A percentile compares a stretch with the other conserved stretches of the same genome.
phyloP scores from a whole-genome alignment of 1,284 basidiomycete species.

The Moniliophthora roreri region DNA sequence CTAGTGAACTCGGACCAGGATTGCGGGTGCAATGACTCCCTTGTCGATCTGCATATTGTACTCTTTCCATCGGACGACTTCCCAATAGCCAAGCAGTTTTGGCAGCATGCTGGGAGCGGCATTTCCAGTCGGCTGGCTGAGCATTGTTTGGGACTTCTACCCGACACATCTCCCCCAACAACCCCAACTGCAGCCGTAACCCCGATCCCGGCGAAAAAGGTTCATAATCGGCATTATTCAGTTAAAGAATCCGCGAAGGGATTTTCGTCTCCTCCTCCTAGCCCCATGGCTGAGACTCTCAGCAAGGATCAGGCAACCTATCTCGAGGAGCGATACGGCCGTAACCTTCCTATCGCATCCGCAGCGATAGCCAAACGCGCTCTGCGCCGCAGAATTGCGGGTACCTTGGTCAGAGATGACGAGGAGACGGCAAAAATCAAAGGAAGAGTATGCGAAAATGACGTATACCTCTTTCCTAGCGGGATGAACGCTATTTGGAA shows the following conservation, averaged over 20 bases:
- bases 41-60: conserved; percentile 75
- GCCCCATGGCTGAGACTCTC: conserved; percentile 32
- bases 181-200: conserved; percentile 26
- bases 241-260: conserved; percentile 35
- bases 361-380: conserved; percentile 84
- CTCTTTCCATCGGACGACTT: conserved; percentile 74
- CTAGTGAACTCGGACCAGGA: conserved; percentile 24
- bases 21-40: conserved; percentile 18
- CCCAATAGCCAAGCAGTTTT: conserved; percentile 84
- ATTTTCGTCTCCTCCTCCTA: conserved; percentile 14
- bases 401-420: conserved; percentile 71
- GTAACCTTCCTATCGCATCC: conserved; percentile 81
- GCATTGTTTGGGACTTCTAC: conserved; percentile 71
- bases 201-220: conserved; percentile 38
- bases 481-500: conserved; percentile 96
- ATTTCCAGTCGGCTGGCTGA: conserved; percentile 90
- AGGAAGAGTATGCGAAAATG: conserved; percentile 74
- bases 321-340: conserved; percentile 94
- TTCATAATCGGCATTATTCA: conserved; percentile 65
- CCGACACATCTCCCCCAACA: conserved; percentile 31
- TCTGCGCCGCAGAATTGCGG: conserved; percentile 86
- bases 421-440: conserved; percentile 41
- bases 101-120: conserved; percentile 94
- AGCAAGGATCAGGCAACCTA: conserved; percentile 56
- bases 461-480: conserved; percentile 85